Percentiles rank a stretch among this genome's conserved stretches.
phyloP scores from a whole-genome alignment of 148 eudicot species.

The Euryodendron excelsum region DNA sequence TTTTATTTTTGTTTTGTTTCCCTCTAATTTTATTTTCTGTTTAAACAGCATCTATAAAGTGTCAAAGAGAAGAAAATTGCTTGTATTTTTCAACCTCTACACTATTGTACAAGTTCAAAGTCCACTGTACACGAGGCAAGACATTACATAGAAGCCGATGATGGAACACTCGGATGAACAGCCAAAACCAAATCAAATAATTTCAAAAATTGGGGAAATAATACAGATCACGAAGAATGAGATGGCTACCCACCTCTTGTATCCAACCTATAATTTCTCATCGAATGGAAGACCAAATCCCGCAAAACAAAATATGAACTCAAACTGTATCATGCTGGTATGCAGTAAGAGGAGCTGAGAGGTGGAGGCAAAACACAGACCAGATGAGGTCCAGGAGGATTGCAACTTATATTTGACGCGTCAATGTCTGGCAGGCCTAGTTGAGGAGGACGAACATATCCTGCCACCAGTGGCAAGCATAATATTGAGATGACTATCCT shows the following conservation, averaged over 20 bases:
- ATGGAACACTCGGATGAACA: slow-evolving; percentile 8
- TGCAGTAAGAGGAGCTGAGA: slow-evolving; percentile 87
- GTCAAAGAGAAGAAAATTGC: background rate
- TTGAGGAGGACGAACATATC: slow-evolving; percentile 92
- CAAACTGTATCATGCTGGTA: slow-evolving; percentile 53
- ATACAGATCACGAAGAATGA: slow-evolving; percentile 16
- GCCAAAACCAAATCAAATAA: slow-evolving; percentile 8
- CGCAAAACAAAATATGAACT: background rate
- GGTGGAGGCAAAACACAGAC: slow-evolving; percentile 90
- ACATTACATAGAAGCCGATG: slow-evolving; percentile 11
- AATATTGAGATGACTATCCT: slow-evolving; percentile 71
- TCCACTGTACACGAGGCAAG: slow-evolving; percentile 13
- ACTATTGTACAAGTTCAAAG: slow-evolving; percentile 18
- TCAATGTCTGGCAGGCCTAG: slow-evolving; percentile 69
- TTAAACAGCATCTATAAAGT: background rate
- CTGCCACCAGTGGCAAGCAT: slow-evolving; percentile 87
- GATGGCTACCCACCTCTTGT: background rate
- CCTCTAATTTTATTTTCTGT: background rate
- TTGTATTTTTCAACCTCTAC: slow-evolving; percentile 4
- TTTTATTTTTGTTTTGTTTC: background rate
- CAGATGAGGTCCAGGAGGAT: slow-evolving; percentile 95
- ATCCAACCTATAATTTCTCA: slow-evolving; percentile 11
- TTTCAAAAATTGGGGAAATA: background rate
- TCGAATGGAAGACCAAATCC: background rate
- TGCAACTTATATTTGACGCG: slow-evolving; percentile 72